phyloP scores from a whole-genome alignment of 495 filamentous ascomycete genomes.

The Tuber borchii region DNA sequence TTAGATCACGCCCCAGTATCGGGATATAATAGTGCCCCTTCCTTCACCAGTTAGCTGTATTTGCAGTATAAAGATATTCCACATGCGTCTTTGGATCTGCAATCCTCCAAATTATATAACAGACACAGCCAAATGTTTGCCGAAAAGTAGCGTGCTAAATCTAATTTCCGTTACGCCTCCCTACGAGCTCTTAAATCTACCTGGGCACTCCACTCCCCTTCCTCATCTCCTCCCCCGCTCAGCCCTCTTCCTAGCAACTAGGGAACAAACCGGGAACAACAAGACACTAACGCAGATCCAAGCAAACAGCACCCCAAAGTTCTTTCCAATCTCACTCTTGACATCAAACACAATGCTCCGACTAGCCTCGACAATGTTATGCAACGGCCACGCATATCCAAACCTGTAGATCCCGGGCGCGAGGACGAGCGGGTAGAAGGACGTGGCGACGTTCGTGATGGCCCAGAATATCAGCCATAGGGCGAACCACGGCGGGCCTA shows the following conservation, averaged over 20 bases:
- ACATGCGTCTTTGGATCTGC: background rate
- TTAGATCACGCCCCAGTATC: background rate
- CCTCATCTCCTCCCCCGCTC: constrained; percentile 42
- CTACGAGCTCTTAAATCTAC: background rate
- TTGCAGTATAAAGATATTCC: background rate
- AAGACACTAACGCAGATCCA: constrained; percentile 55
- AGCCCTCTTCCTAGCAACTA: constrained; percentile 56
- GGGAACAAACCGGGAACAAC: constrained; percentile 57
- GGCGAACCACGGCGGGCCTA: constrained; percentile 61
- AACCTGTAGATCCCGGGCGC: constrained; percentile 58
- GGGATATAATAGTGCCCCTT: background rate
- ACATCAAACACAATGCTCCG: constrained; percentile 59
- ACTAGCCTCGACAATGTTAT: constrained; percentile 59
- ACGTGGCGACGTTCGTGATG: constrained; percentile 61
- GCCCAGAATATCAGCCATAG: constrained; percentile 73
- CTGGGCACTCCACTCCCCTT: background rate
- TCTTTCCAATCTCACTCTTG: constrained; percentile 57
- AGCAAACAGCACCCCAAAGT: constrained; percentile 58
- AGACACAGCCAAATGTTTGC: background rate
- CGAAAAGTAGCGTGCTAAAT: background rate
- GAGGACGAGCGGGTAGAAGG: constrained; percentile 58
- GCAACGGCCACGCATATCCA: constrained; percentile 69
- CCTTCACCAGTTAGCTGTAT: background rate
- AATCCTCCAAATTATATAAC: background rate
- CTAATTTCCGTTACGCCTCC: background rate